Conservation (phyloP, 495 filamentous ascomycete species). For the Bryoglossum gracile region DNA sequence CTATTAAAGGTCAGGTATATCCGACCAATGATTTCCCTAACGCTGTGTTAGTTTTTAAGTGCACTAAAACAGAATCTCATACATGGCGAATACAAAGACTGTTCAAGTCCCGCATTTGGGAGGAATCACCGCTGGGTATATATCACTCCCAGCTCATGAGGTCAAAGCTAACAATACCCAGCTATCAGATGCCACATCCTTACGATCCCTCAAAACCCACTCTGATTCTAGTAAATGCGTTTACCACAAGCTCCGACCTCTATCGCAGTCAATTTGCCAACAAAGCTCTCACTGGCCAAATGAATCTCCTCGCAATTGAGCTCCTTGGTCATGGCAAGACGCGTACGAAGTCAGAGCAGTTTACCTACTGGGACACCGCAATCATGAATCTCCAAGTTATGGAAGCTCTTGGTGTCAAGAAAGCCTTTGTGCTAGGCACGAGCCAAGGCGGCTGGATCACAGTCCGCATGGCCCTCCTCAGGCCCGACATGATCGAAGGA, state of each 20-base stretch:
- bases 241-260: slow-evolving; percentile 47
- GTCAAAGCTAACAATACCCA: not conserved
- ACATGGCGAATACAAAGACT: slow-evolving; percentile 27
- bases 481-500: slow-evolving; percentile 43
- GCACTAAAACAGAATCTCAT: no score
- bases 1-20: no score
- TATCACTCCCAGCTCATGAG: not conserved
- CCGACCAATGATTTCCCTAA: no score
- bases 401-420: slow-evolving; percentile 44
- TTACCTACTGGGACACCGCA: slow-evolving; percentile 51
- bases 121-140: slow-evolving; percentile 47
- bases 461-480: slow-evolving; percentile 50
- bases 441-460: slow-evolving; percentile 59
- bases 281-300: slow-evolving; percentile 34
- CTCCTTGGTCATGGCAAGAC: slow-evolving; percentile 48
- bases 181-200: slow-evolving; percentile 13
- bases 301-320: slow-evolving; percentile 49
- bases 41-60: no score
- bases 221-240: slow-evolving; percentile 47
- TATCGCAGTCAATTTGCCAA: slow-evolving; percentile 44
- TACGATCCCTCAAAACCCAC: slow-evolving; percentile 51
- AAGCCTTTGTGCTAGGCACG: slow-evolving; percentile 51
- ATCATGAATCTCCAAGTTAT: slow-evolving; percentile 38
- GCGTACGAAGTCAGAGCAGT: slow-evolving; percentile 34
- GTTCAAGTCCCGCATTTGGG: slow-evolving; percentile 46